Percentiles rank a stretch among this genome's conserved stretches.
These are phyloP conservation scores for Geranium incanum DNA, from an alignment of 441 rosid genomes.

Conservation along the genomic window DNA sequence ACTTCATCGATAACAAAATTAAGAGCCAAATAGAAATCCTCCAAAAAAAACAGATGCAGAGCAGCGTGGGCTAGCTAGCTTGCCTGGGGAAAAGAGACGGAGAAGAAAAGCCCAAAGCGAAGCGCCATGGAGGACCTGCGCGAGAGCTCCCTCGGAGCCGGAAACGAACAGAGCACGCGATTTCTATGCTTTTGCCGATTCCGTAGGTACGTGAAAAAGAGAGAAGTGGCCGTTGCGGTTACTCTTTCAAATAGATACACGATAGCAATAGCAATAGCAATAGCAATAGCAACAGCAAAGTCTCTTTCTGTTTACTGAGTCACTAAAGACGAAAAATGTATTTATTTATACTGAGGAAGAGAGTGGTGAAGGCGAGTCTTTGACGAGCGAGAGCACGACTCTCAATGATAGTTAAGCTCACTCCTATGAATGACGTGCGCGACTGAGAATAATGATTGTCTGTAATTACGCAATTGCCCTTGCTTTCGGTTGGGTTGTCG, in stretches of 20 bases:
- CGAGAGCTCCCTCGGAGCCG: conserved; percentile 23
- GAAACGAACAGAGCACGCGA: neutral
- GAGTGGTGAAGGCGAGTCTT: no score
- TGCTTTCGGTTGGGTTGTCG: no score
- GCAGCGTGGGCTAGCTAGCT: conserved; percentile 17
- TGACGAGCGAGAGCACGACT: no score
- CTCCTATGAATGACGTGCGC: no score
- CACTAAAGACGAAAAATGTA: no score
- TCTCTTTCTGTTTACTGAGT: no score
- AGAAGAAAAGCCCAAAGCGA: conserved; percentile 20
- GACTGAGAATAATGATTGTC: no score
- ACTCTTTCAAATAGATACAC: neutral
- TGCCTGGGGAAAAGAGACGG: conserved; percentile 33
- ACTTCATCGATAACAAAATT: neutral
- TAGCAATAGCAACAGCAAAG: no score
- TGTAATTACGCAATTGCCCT: no score
- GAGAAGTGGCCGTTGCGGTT: conserved; percentile 1
- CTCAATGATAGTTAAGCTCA: no score
- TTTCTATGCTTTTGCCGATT: neutral
- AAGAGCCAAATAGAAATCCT: neutral
- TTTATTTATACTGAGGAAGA: no score
- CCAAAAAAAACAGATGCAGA: neutral
- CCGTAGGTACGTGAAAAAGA: neutral
- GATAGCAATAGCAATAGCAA: no score
- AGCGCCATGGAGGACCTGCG: conserved; percentile 12